Conservation (phyloP, 169 alveolate genomes). For the Plasmodium gonderi region DNA sequence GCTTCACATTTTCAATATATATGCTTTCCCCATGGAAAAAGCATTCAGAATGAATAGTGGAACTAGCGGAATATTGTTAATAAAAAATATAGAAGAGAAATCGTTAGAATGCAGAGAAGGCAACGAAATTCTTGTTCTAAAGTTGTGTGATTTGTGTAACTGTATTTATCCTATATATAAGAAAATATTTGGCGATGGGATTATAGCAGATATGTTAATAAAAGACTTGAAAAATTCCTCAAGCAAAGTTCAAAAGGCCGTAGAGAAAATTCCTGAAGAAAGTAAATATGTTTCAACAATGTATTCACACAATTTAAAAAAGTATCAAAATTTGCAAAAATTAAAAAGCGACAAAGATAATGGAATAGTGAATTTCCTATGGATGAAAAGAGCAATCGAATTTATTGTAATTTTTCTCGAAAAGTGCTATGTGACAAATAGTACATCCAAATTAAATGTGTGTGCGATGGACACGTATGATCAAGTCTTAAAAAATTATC, state of each 20-base stretch:
- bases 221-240: conserved; percentile 65
- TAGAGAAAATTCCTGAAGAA: conserved; percentile 71
- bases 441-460: conserved; percentile 16
- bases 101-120: conserved; percentile 59
- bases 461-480: conserved; percentile 71
- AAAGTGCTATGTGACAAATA: conserved; percentile 61
- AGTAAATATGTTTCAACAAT: conserved; percentile 61
- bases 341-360: conserved; percentile 52
- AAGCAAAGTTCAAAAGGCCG: conserved; percentile 43
- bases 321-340: conserved; percentile 43
- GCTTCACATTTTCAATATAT: background rate
- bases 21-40: background rate
- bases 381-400: conserved; percentile 74
- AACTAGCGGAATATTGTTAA: background rate
- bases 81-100: conserved; percentile 29
- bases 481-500: conserved; percentile 68
- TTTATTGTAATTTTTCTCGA: conserved; percentile 64
- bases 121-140: conserved; percentile 43
- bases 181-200: conserved; percentile 69
- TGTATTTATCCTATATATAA: conserved; percentile 45
- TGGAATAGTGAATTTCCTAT: conserved; percentile 59
- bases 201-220: conserved; percentile 44
- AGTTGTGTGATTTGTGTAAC: conserved; percentile 63
- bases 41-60: conserved; percentile 17
- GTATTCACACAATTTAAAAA: conserved; percentile 67